phyloP scores from a whole-genome alignment of 352 stramenopile species.

The Peronospora belbahrii region DNA sequence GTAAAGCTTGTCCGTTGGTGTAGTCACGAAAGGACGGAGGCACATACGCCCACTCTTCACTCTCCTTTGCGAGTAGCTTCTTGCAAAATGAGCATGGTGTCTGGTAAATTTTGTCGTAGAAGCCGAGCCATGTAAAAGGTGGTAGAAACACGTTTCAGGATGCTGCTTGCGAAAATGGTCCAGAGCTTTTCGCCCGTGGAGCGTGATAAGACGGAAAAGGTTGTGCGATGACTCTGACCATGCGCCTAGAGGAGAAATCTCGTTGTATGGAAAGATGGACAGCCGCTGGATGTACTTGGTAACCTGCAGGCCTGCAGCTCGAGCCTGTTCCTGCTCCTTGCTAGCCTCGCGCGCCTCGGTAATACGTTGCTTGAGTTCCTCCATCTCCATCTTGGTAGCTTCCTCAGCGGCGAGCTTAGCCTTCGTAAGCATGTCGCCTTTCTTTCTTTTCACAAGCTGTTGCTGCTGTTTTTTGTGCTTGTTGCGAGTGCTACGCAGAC shows the following conservation, averaged over 20 bases:
- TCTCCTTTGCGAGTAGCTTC: conserved; percentile 78
- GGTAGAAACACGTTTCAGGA: conserved; percentile 81
- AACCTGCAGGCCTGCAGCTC: conserved; percentile 60
- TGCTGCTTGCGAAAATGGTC: conserved; percentile 81
- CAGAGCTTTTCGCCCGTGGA: conserved; percentile 70
- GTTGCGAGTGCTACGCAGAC: conserved; percentile 67
- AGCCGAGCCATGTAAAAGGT: conserved; percentile 82
- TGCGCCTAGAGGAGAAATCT: conserved; percentile 61
- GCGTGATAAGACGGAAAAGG: conserved; percentile 68
- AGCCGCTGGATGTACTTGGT: conserved; percentile 85
- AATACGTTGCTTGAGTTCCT: conserved; percentile 80
- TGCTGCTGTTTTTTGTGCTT: conserved; percentile 82
- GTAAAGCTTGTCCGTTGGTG: conserved; percentile 68
- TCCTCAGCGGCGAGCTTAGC: conserved; percentile 80
- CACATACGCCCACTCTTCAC: conserved; percentile 70
- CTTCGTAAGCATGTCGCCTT: conserved; percentile 82
- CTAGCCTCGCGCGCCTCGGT: conserved; percentile 64
- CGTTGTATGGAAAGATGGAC: conserved; percentile 74
- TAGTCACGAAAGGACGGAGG: conserved; percentile 85
- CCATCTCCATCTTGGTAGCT: conserved; percentile 83
- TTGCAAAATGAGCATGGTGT: conserved; percentile 80
- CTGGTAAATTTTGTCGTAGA: conserved; percentile 87
- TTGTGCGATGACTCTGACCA: conserved; percentile 80
- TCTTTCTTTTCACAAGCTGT: conserved; percentile 83
- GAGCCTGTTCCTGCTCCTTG: conserved; percentile 75